Evolutionary conservation across 306 rosid genomes (phyloP), one percentile per base, ranked within the genome.

Genomic region (Medicago ruthenica): DNA sequence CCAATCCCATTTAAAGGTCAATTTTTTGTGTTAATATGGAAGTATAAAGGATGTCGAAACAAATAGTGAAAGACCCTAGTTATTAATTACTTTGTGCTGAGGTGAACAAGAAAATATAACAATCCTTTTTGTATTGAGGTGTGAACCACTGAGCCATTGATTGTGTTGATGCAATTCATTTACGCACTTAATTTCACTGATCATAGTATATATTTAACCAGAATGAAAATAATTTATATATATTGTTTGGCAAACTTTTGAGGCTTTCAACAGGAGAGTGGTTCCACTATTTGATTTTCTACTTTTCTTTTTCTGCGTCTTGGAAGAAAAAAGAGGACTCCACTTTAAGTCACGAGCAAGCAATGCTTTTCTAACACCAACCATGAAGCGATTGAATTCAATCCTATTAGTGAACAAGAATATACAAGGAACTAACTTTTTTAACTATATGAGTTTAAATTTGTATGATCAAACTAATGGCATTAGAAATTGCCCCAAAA

Each of bases 331-430:
- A 83, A 81, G 74, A 62, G 79, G 80, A 67, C 59, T 42, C n/a
- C 64, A 64, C 89, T 86, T 89, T 88, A 88, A 76, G 86, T 91
- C 85, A 80, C 21, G 39, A 72, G 70, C 77, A 90, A 89, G 90
- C 83, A 86, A 92, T 83, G 87, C 60, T 78, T 57, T 82, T 57
- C 70, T 41, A 36, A 9, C 71, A 63, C 79, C 74, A 65, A 61
- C 11, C 47, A 18, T 72, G 51, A 53, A 74, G 74, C 17, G 58
- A 81, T 57, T 7, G 57, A 39, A 68, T 45, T 58, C 69, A 76
- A 47, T 59, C 40, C 44, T 15, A 34, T 63, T 65, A 66, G 53
- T 66, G 18, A 66, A 66, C 16, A 61, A 68, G 18, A 67, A 80
- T 67, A 73, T 55, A 11, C 8, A 40, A 53, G 6, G 3, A 64